Percentiles rank a stretch among this genome's conserved stretches.
Evolutionary conservation across 768 basidiomycete species (phyloP).

Genomic region (Kwoniella sp.): DNA sequence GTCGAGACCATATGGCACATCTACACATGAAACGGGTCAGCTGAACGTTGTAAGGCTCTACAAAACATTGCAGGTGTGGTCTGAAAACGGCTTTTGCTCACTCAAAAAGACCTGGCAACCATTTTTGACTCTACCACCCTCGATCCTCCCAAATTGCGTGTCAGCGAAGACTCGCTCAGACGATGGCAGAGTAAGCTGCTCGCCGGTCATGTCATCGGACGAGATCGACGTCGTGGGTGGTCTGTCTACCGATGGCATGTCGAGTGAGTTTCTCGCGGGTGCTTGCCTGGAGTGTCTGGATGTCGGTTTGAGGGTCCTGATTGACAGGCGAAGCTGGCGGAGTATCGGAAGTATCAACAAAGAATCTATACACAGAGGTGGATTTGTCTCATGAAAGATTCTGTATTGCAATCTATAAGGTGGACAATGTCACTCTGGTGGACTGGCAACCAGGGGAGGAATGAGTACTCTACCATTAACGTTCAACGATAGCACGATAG

Average conservation of each 20-base stretch:
- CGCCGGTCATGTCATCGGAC: slow-evolving; percentile 37
- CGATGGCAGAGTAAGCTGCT: slow-evolving; percentile 37
- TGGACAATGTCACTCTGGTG: no score
- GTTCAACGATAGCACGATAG: no score
- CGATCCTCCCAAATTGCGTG: slow-evolving; percentile 33
- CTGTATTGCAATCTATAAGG: no score
- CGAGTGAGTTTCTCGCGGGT: slow-evolving; percentile 8
- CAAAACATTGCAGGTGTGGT: not conserved
- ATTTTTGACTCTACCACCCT: slow-evolving; percentile 35
- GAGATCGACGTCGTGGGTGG: slow-evolving; percentile 29
- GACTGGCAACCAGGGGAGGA: no score
- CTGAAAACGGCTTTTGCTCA: slow-evolving; percentile 13
- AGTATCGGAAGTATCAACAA: no score
- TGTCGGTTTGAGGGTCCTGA: no score
- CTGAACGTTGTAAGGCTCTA: not conserved
- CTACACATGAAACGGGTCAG: slow-evolving; percentile 55
- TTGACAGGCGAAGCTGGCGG: no score
- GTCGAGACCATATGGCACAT: slow-evolving; percentile 73
- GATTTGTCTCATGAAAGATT: no score
- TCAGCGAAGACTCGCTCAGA: slow-evolving; percentile 26
- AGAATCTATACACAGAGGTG: no score
- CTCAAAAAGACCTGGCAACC: slow-evolving; percentile 44
- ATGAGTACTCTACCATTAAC: no score
- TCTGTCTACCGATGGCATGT: slow-evolving; percentile 17
- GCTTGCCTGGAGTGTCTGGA: no score